Evolutionary conservation across 1,139 yeast genomes (phyloP).

Genomic region (Suhomyces maxii): DNA sequence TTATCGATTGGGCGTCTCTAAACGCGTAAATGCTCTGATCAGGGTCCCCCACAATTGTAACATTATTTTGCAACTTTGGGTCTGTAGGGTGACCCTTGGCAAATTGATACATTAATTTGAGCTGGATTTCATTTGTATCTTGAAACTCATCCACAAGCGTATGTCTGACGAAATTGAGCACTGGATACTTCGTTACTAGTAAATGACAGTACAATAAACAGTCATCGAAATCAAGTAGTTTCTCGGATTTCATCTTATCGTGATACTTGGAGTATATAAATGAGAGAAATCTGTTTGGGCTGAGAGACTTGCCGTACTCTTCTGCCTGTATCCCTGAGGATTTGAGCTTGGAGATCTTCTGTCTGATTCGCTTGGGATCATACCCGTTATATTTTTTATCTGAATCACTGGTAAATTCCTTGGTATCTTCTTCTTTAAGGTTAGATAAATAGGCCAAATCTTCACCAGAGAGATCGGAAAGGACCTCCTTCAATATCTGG

Average conservation of each 20-base stretch:
- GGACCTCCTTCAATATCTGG: constrained; percentile 46
- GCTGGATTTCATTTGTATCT: constrained; percentile 80
- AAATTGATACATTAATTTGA: constrained; percentile 62
- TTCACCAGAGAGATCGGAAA: constrained; percentile 33
- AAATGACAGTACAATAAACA: constrained; percentile 57
- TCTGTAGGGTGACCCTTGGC: constrained; percentile 40
- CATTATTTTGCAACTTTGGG: constrained; percentile 35
- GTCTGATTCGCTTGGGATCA: constrained; percentile 39
- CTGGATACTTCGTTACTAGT: constrained; percentile 46
- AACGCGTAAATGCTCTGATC: constrained; percentile 93
- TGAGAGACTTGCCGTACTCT: constrained; percentile 24
- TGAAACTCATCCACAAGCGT: constrained; percentile 93
- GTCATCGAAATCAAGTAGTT: constrained; percentile 80
- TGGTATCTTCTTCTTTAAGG: constrained; percentile 13
- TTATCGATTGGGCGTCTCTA: constrained; percentile 72
- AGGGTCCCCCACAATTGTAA: constrained; percentile 94
- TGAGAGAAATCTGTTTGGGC: constrained; percentile 19
- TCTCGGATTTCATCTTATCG: constrained; percentile 36
- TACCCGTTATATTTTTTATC: constrained; percentile 27
- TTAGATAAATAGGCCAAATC: constrained; percentile 28
- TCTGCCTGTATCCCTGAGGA: constrained; percentile 45
- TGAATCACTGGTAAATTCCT: constrained; percentile 13
- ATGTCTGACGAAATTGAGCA: constrained; percentile 56
- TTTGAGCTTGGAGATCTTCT: constrained; percentile 54
- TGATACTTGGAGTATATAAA: constrained; percentile 56